phyloP scores from a whole-genome alignment of 106 monocot species.

The Platanthera zijinensis region DNA sequence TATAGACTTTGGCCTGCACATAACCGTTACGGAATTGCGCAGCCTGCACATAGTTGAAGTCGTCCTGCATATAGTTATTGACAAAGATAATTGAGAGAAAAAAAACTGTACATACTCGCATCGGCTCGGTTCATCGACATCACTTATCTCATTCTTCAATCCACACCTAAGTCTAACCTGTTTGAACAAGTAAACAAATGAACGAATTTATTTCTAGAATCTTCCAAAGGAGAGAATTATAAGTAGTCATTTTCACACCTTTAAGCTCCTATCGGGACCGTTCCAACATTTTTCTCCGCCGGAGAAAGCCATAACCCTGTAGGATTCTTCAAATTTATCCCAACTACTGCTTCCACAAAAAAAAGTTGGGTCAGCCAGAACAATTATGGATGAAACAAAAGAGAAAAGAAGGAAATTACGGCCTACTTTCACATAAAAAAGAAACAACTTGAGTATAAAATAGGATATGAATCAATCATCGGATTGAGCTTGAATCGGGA shows the following conservation, averaged over 20 bases:
- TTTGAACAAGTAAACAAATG: slow-evolving; percentile 8
- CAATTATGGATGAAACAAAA: not conserved
- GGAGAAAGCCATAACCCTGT: slow-evolving; percentile 69
- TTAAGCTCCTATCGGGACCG: slow-evolving; percentile 93
- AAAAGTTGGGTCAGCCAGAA: slow-evolving; percentile 1
- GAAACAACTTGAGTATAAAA: too few relatives aligned
- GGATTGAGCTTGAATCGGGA: too few relatives aligned
- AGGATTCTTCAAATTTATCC: slow-evolving; percentile 96
- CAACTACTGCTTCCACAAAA: slow-evolving; percentile 41
- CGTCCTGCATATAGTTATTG: not conserved
- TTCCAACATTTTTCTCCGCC: slow-evolving; percentile 96
- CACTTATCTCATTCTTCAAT: slow-evolving; percentile 74
- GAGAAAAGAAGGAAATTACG: not conserved
- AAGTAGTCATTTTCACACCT: slow-evolving; percentile 25
- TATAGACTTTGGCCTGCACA: too few relatives aligned
- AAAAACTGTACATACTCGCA: slow-evolving; percentile 76
- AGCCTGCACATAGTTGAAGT: too few relatives aligned
- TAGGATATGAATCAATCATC: too few relatives aligned
- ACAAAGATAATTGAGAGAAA: not conserved
- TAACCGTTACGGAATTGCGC: too few relatives aligned
- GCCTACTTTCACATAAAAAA: too few relatives aligned
- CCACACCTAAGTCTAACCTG: slow-evolving; percentile 99
- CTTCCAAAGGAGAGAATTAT: not conserved
- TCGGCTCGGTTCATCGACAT: slow-evolving; percentile 93
- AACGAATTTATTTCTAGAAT: not conserved